A percentile compares a stretch with the other conserved stretches of the same genome.
phyloP scores from a whole-genome alignment of 495 filamentous ascomycete species.

The Xylaria bambusicola region DNA sequence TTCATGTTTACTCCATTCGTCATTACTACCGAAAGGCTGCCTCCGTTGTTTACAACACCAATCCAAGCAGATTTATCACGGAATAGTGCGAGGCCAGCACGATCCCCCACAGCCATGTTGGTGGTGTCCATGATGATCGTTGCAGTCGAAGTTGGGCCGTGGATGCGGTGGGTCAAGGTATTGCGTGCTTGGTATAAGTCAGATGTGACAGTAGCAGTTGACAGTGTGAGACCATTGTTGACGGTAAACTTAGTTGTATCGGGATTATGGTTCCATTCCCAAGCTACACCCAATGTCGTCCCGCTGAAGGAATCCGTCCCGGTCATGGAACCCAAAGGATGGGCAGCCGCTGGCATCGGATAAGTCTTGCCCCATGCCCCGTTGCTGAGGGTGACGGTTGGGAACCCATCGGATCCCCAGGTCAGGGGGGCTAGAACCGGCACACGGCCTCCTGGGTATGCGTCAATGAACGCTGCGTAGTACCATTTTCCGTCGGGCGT shows the following conservation, averaged over 20 bases:
- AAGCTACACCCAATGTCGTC: slow-evolving; percentile 39
- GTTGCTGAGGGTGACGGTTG: slow-evolving; percentile 37
- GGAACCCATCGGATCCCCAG: slow-evolving; percentile 55
- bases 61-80: slow-evolving; percentile 56
- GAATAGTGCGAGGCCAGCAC: slow-evolving; percentile 52
- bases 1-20: slow-evolving; percentile 3
- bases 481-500: slow-evolving; percentile 57
- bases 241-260: slow-evolving; percentile 40
- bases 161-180: slow-evolving; percentile 57
- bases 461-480: slow-evolving; percentile 59
- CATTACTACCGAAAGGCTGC: neutral
- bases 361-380: slow-evolving; percentile 50
- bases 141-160: slow-evolving; percentile 48
- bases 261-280: slow-evolving; percentile 68
- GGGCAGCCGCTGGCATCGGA: slow-evolving; percentile 33
- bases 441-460: slow-evolving; percentile 57
- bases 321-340: slow-evolving; percentile 23
- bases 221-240: slow-evolving; percentile 40
- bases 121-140: slow-evolving; percentile 51
- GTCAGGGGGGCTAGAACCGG: slow-evolving; percentile 58
- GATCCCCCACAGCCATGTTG: slow-evolving; percentile 53
- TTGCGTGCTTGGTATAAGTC: slow-evolving; percentile 57
- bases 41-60: slow-evolving; percentile 34
- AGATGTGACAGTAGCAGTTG: slow-evolving; percentile 52
- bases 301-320: slow-evolving; percentile 50